Percentiles rank a stretch among this genome's conserved stretches.
Evolutionary conservation across 495 filamentous ascomycete genomes (phyloP).

Genomic region (Astrothelium macrocarpum): DNA sequence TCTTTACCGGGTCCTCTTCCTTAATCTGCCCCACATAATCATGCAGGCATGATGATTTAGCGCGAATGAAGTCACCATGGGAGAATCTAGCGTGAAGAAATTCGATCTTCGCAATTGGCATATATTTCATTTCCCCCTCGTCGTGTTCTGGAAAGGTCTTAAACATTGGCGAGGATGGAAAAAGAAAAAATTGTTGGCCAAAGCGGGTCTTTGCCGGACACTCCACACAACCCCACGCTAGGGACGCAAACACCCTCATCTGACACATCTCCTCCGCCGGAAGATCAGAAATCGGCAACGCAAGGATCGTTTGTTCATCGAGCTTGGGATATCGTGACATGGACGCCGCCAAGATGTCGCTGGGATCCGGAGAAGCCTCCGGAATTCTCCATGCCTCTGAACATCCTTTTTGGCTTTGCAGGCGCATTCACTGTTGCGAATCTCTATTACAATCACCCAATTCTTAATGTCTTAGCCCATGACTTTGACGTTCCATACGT

Average conservation of each 20-base stretch:
- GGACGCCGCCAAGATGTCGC: conserved; percentile 46
- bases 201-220: background rate
- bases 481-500: conserved; percentile 50
- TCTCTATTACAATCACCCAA: conserved; percentile 63
- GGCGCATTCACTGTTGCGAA: conserved; percentile 55
- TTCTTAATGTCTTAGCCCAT: conserved; percentile 52
- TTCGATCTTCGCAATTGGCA: background rate
- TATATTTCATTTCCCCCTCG: background rate
- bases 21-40: background rate
- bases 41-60: background rate
- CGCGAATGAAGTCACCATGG: background rate
- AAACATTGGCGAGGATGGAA: background rate
- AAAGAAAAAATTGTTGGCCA: background rate
- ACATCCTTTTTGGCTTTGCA: conserved; percentile 48
- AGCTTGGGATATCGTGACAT: conserved; percentile 35
- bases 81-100: background rate
- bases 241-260: background rate
- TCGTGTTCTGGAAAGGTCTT: background rate
- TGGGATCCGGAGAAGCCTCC: conserved; percentile 48
- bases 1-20: background rate
- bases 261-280: conserved; percentile 1
- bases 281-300: conserved; percentile 3
- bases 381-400: conserved; percentile 49
- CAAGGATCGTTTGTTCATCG: conserved; percentile 21
- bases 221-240: background rate